A percentile compares a stretch with the other conserved stretches of the same genome.
Evolutionary conservation across 2,329 filamentous ascomycete genomes (phyloP).

Genomic region (Xylariomycetidae sp.): DNA sequence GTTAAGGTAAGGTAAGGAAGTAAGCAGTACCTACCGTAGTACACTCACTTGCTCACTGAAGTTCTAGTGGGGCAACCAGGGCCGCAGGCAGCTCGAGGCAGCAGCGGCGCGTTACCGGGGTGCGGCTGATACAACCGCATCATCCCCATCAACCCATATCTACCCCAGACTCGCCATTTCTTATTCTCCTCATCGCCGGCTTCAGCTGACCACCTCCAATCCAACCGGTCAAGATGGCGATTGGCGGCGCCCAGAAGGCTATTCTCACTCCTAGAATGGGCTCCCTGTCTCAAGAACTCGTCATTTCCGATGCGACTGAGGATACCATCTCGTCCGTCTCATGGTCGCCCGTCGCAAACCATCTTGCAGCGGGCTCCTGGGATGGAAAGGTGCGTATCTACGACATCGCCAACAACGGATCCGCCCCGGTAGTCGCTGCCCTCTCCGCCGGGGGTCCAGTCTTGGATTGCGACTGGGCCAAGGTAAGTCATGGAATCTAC

Average conservation of each 20-base stretch:
- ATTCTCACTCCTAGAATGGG: constrained; percentile 1
- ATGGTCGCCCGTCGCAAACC: constrained; percentile 28
- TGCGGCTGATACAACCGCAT: no score
- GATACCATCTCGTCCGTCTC: constrained; percentile 31
- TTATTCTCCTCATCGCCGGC: not conserved
- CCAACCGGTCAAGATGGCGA: constrained; percentile 1
- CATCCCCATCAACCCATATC: no score
- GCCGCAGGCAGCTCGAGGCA: no score
- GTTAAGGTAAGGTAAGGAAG: no score
- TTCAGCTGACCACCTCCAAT: not conserved
- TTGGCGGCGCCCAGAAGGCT: not conserved
- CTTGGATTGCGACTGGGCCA: constrained; percentile 30
- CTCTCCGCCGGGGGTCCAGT: constrained; percentile 22
- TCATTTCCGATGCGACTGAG: constrained; percentile 20
- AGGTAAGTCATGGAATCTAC: constrained; percentile 28
- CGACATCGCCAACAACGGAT: constrained; percentile 19
- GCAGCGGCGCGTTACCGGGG: no score
- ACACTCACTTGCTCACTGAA: no score
- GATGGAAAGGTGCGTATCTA: constrained; percentile 31
- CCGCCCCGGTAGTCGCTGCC: constrained; percentile 17
- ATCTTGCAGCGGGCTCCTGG: constrained; percentile 30
- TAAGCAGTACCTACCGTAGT: no score
- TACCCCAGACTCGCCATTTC: no score
- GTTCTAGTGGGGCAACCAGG: no score
- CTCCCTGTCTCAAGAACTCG: constrained; percentile 14